Percentiles rank a stretch among this genome's conserved stretches.
These are phyloP conservation scores for Limonomyces culmigenus DNA, from an alignment of 1,284 basidiomycete species.

Conservation along the genomic window DNA sequence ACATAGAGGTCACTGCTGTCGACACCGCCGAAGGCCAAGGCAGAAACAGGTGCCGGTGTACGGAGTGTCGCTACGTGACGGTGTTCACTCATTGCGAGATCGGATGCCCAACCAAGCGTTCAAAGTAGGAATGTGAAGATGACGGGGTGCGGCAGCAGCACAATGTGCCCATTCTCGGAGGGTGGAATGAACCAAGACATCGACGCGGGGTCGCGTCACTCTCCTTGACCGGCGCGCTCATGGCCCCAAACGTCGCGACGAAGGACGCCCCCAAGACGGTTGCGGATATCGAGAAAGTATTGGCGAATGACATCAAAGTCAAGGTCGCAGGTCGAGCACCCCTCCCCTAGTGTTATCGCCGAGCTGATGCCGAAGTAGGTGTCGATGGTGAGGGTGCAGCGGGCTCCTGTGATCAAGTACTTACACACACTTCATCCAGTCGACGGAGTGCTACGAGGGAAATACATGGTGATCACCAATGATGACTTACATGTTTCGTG, in stretches of 20 bases:
- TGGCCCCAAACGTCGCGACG: constrained; percentile 17
- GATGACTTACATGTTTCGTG: not conserved
- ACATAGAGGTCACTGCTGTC: not conserved
- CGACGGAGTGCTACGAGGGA: constrained; percentile 87
- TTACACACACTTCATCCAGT: constrained; percentile 24
- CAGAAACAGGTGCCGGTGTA: not conserved
- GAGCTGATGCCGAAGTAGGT: constrained; percentile 20
- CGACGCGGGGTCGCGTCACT: too few relatives aligned
- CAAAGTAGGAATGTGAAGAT: too few relatives aligned
- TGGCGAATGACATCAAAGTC: constrained; percentile 64
- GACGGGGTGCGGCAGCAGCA: too few relatives aligned
- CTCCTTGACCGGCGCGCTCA: too few relatives aligned
- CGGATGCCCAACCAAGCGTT: too few relatives aligned
- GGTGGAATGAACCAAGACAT: too few relatives aligned
- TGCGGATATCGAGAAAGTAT: constrained; percentile 36
- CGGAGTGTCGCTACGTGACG: not conserved
- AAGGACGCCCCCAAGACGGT: constrained; percentile 33
- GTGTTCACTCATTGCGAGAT: too few relatives aligned
- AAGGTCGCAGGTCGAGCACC: constrained; percentile 67
- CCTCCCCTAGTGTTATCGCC: constrained; percentile 1
- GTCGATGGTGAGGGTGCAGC: constrained; percentile 40
- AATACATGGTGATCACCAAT: constrained; percentile 57
- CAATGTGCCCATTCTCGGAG: too few relatives aligned
- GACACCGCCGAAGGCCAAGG: not conserved
- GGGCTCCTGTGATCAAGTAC: not conserved